A percentile compares a stretch with the other conserved stretches of the same genome.
Conservation (phyloP, 371 early-diverging fungal genomes). For the Coemansia sp. region DNA sequence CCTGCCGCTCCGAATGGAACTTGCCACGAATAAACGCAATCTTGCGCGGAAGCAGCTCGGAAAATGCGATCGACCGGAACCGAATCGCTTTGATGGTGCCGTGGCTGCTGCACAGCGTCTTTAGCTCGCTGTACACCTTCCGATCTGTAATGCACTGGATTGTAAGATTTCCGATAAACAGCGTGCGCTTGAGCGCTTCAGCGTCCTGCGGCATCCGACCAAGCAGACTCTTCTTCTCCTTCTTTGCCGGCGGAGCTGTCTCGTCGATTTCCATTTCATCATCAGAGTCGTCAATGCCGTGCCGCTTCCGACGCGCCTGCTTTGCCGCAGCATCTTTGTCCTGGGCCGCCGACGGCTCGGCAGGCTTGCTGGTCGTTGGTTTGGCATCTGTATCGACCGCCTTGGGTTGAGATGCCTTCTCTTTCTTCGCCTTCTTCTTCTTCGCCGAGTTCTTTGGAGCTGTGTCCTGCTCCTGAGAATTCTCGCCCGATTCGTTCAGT, state of each 20-base stretch:
- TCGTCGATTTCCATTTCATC: slow-evolving; percentile 17
- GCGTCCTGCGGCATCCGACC: slow-evolving; percentile 50
- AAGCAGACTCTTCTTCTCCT: slow-evolving; percentile 45
- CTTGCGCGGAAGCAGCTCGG: slow-evolving; percentile 35
- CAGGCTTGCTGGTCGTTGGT: background rate
- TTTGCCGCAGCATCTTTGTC: slow-evolving; percentile 17
- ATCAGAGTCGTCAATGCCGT: slow-evolving; percentile 12
- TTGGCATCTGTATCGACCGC: background rate
- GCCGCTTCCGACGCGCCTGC: slow-evolving; percentile 27
- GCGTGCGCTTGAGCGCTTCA: slow-evolving; percentile 42
- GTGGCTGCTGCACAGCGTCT: slow-evolving; percentile 63
- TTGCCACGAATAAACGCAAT: slow-evolving; percentile 58
- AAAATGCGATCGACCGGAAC: slow-evolving; percentile 75
- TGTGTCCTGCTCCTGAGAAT: background rate
- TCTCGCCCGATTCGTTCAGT: background rate
- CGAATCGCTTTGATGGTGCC: slow-evolving; percentile 83
- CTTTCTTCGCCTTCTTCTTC: slow-evolving; percentile 5
- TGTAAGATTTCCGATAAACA: slow-evolving; percentile 42
- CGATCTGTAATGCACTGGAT: slow-evolving; percentile 34
- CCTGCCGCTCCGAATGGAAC: slow-evolving; percentile 77
- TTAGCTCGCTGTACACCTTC: slow-evolving; percentile 48
- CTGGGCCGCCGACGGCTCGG: background rate
- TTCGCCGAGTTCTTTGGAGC: background rate
- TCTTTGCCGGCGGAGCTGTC: slow-evolving; percentile 34
- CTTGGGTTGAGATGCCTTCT: background rate